Conservation (phyloP, 164 flowering plant species). For the Nymphaea thermarum region DNA sequence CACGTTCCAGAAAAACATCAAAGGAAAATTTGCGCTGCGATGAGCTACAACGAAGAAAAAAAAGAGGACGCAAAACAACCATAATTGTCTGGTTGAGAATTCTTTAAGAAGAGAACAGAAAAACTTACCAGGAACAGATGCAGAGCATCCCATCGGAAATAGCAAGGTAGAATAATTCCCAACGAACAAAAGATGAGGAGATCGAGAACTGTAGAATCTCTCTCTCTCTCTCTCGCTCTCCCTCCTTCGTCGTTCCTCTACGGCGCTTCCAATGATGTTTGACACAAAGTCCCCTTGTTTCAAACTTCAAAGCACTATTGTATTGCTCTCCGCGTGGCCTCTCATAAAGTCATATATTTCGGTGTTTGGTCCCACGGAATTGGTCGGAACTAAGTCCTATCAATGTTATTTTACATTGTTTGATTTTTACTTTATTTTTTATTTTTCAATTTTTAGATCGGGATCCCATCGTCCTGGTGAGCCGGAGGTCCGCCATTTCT, state of each 20-base stretch:
- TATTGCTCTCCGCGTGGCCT: no score
- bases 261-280: no score
- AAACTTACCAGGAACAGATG: slow-evolving; percentile 1
- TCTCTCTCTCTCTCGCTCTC: neutral
- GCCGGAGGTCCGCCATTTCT: no score
- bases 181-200: neutral
- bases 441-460: no score
- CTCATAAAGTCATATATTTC: no score
- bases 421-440: no score
- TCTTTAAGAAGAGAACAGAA: neutral
- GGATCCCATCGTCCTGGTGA: no score
- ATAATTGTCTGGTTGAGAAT: neutral
- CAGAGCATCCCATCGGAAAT: slow-evolving; percentile 1
- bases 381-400: no score
- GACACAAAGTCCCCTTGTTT: no score
- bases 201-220: neutral
- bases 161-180: neutral
- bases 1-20: neutral
- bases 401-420: no score
- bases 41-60: neutral
- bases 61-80: neutral
- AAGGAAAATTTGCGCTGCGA: neutral
- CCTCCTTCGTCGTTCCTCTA: neutral
- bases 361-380: no score
- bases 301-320: no score